Base-by-base conservation (phyloP, 2,329 filamentous ascomycete genomes). In the Phaeophleospora eucalypticola region DNA sequence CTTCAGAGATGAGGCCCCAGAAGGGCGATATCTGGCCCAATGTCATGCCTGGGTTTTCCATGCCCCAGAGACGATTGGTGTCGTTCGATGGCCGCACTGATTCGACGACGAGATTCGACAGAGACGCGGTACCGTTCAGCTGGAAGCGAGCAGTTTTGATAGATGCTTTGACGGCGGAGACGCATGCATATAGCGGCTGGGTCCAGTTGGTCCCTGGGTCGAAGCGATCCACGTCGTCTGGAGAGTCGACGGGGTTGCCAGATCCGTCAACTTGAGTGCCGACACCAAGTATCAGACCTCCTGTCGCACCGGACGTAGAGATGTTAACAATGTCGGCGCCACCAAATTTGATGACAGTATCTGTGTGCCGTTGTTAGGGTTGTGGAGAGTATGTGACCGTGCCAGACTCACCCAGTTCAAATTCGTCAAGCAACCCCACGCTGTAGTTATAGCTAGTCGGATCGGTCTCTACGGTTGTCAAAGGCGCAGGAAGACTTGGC, bases 91-190 rank as follows among this genome's bases (percentile, higher is more conserved):
- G n/a, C n/a, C n/a, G n/a, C n/a, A n/a, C n/a, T n/a, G n/a, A n/a
- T n/a, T n/a, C n/a, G n/a, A n/a, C n/a, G n/a, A n/a, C n/a, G 6
- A 53, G 38, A 16, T 51, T 46, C 12, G 46, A 47, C 19, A 55
- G 32, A 7, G 15, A 46, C 4, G 47, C 36, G 6, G 46, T 53
- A 32, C 50, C 40, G 44, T 50, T 55, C 29, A 48, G 37, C 15
- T 55, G 46, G 35, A 45, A 53, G 37, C 36, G 34, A 17, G 42
- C 43, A 9, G 18, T 32, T 36, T 52, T 51, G 37, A 49, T 27
- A 1, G 42, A 46, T 8, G 47, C 47, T 12, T 33, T 37, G 4
- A 49, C 24, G 4, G 36, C 37, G 1, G 47, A 45, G 4, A 42
- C 33, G 38, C 47, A 49, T 9, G 47, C 12, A 24, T n/a, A 49